Evolutionary conservation across 768 basidiomycete genomes (phyloP), one percentile per base, ranked within the genome.

Genomic region (Naganishia friedmannii): DNA sequence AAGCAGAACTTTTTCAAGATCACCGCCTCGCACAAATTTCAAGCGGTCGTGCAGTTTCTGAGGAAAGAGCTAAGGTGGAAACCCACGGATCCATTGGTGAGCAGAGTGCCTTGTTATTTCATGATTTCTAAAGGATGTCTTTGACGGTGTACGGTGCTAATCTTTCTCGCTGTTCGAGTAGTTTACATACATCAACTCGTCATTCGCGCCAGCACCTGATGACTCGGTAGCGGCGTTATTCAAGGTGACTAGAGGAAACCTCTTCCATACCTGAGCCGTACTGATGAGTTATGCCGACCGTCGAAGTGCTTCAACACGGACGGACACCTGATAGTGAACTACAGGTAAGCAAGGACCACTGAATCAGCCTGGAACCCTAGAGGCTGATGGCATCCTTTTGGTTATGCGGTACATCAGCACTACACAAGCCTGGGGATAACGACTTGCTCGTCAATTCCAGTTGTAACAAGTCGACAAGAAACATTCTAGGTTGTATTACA

Each of bases 1-100:
- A 94, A 90, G 83, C 92, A 95, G 83, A 97, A 95, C 83, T 91
- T 94, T 75, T 97, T 93, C 87, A 95, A 94, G 85, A 94, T 97
- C 77, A 93, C 93, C 0, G 90, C 93, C 15, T 88, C 90, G 48
- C 93, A 96, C 79, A 86, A 90, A 66, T 99, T 97, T 76, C 93
- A 96, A 79, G 91, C 92, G 9, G 94, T 98, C 67, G 93, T 95
- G 51, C 89, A 91, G 77, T 96, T 98, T 80, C 78, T 98, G 81
- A 83, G 94, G 73, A 91, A 88, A 77, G 93, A 97, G 78, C 81
- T 97, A 46, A 88, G 88, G 1, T 92, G 91, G 89, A 92, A 91
- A 78, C 82, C 87, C 15, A 86, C 88, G 0, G 94, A 96, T 74
- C 89, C 93, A 0, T 80, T 96, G 80, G 94, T 94, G 74, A 23